Percentiles rank a stretch among this genome's conserved stretches.
These are phyloP conservation scores for Boletus pseudo-olivaceus DNA, from an alignment of 768 basidiomycete species.

Conservation along the genomic window DNA sequence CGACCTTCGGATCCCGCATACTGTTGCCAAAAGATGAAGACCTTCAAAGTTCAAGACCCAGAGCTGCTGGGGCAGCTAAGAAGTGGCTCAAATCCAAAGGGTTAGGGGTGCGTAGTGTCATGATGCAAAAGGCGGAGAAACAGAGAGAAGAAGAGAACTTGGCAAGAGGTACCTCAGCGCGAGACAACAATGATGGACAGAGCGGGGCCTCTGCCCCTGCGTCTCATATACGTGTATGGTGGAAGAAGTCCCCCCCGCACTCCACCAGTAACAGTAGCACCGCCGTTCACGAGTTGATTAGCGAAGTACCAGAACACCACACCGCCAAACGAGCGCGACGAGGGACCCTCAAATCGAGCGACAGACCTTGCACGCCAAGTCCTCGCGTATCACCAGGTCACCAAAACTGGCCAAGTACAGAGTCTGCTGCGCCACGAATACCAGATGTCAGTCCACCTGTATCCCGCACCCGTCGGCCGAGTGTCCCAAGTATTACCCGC, in stretches of 20 bases:
- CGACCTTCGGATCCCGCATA: constrained; percentile 58
- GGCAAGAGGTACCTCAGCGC: background rate
- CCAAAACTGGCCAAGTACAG: constrained; percentile 21
- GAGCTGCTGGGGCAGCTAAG: constrained; percentile 15
- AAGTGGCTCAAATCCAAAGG: constrained; percentile 31
- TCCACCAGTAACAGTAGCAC: constrained; percentile 10
- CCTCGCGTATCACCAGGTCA: constrained; percentile 15
- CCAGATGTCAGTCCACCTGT: constrained; percentile 8
- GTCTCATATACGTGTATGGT: constrained; percentile 28
- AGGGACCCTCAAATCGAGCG: constrained; percentile 8
- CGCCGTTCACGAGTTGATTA: constrained; percentile 10
- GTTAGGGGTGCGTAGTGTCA: constrained; percentile 23
- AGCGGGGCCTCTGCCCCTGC: constrained; percentile 7
- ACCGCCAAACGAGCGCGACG: constrained; percentile 4
- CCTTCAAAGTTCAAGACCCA: constrained; percentile 12
- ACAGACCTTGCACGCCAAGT: constrained; percentile 21
- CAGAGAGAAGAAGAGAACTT: constrained; percentile 14
- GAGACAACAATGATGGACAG: constrained; percentile 5
- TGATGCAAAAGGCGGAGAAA: constrained; percentile 23
- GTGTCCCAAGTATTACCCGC: constrained; percentile 31
- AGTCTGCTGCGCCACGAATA: constrained; percentile 10
- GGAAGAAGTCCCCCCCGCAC: constrained; percentile 23
- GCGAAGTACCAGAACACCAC: constrained; percentile 1
- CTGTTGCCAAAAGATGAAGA: constrained; percentile 27
- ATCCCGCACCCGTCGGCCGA: constrained; percentile 19